A percentile compares a stretch with the other conserved stretches of the same genome.
Evolutionary conservation across 2,329 filamentous ascomycete genomes (phyloP).

Genomic region (Sphaceloma murrayae): DNA sequence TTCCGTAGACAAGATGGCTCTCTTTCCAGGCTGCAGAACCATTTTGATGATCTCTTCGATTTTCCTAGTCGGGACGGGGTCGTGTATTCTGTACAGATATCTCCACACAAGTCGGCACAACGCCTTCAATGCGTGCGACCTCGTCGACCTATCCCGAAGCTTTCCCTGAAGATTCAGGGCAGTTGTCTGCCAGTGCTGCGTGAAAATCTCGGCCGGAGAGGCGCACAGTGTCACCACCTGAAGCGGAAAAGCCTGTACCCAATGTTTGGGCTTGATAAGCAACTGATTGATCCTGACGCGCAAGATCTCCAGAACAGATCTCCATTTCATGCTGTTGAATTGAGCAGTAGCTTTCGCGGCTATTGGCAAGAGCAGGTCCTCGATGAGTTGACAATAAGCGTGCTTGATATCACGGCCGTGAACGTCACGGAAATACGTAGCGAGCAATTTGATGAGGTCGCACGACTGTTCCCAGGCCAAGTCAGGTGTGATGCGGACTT

Average conservation of each 20-base stretch:
- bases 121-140: constrained; percentile 74
- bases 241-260: constrained; percentile 78
- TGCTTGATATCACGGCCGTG: constrained; percentile 88
- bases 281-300: constrained; percentile 72
- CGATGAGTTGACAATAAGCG: constrained; percentile 85
- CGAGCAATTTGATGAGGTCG: constrained; percentile 74
- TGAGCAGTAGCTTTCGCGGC: constrained; percentile 71
- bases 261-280: constrained; percentile 85
- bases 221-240: constrained; percentile 81
- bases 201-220: constrained; percentile 74
- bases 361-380: constrained; percentile 76
- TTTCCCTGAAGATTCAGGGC: constrained; percentile 68
- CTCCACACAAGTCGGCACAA: constrained; percentile 89
- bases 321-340: constrained; percentile 75
- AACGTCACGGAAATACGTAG: constrained; percentile 70
- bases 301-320: constrained; percentile 68
- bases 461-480: constrained; percentile 78
- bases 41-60: constrained; percentile 83
- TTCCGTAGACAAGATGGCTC: constrained; percentile 73
- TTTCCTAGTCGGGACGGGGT: constrained; percentile 66
- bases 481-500: constrained; percentile 62
- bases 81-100: constrained; percentile 65
- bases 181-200: constrained; percentile 76
- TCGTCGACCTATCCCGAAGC: constrained; percentile 71
- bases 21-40: constrained; percentile 70